Percentiles rank a stretch among this genome's conserved stretches.
Evolutionary conservation across 768 basidiomycete genomes (phyloP).

Genomic region (Pholiota molesta): DNA sequence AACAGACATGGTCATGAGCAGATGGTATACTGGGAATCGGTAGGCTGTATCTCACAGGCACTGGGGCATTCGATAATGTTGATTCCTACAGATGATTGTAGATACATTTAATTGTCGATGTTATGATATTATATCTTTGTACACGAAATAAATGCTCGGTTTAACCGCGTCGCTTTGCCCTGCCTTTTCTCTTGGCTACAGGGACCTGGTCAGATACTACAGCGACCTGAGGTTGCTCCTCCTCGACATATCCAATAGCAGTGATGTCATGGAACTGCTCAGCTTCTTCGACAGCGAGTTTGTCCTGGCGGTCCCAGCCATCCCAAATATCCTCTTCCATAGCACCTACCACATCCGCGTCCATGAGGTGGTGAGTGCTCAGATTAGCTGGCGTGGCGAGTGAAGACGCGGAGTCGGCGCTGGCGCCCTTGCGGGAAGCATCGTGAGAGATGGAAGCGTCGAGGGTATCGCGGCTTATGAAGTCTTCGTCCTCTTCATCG

Average conservation of each 20-base stretch:
- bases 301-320: conserved; percentile 50
- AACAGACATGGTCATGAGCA: too few species aligned
- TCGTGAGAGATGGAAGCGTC: conserved; percentile 23
- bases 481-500: conserved; percentile 72
- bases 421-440: conserved; percentile 29
- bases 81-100: too few species aligned
- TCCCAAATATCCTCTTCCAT: conserved; percentile 36
- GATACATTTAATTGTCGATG: background rate
- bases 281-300: conserved; percentile 50
- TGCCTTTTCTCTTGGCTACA: background rate
- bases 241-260: conserved; percentile 1
- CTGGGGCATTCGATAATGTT: too few species aligned
- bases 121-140: background rate
- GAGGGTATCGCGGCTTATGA: conserved; percentile 31
- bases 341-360: conserved; percentile 33
- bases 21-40: too few species aligned
- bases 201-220: background rate
- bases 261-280: conserved; percentile 52
- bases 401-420: conserved; percentile 30
- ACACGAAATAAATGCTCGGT: background rate
- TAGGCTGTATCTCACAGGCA: too few species aligned
- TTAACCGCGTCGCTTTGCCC: conserved; percentile 5
- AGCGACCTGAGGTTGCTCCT: background rate
- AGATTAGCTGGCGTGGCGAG: conserved; percentile 42
- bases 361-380: conserved; percentile 33